Conservation (phyloP, 768 basidiomycete genomes). For the Boletus tomentosulus region DNA sequence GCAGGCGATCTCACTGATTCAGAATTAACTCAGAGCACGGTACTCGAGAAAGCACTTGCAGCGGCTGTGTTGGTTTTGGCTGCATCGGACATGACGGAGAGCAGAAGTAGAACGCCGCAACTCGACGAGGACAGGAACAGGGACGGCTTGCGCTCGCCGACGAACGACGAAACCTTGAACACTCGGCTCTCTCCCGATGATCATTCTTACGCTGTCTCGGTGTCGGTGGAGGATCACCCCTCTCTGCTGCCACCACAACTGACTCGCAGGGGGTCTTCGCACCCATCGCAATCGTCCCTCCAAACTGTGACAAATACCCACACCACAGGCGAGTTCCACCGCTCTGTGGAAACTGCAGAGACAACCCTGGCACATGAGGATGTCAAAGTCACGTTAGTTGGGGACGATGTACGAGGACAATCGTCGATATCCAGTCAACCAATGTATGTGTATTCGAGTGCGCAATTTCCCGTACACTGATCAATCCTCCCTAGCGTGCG, state of each 20-base stretch:
- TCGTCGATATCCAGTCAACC: background rate
- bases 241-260: background rate
- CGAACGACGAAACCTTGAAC: background rate
- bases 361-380: background rate
- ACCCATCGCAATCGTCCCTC: background rate
- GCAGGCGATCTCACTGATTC: background rate
- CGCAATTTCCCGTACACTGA: background rate
- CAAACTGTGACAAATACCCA: background rate
- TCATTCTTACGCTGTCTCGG: background rate
- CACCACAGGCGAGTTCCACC: background rate
- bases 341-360: background rate
- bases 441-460: background rate
- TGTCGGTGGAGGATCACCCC: background rate
- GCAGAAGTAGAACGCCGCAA: background rate
- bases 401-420: background rate
- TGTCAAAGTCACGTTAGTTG: background rate
- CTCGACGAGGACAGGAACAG: background rate
- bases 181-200: background rate
- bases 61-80: background rate
- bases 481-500: background rate
- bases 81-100: background rate
- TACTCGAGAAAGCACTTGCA: background rate
- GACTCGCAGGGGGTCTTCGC: background rate
- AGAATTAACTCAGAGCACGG: background rate
- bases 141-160: background rate